Conservation (phyloP, 2,329 filamentous ascomycete genomes). For the Diplocarpon rosae region DNA sequence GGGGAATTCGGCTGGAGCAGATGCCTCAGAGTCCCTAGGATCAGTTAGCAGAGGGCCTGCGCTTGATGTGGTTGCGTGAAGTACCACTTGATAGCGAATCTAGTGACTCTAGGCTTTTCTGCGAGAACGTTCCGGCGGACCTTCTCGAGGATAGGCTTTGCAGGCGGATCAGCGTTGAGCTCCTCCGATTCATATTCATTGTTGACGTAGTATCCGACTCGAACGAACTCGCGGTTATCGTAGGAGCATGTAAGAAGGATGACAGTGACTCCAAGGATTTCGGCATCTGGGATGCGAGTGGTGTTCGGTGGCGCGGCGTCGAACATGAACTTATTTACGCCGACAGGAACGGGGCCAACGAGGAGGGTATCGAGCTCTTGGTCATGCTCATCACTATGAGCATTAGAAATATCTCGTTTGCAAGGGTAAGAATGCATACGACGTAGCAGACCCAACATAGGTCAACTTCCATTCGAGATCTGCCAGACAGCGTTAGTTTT, state of each 20-base stretch:
- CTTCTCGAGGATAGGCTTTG: slow-evolving; percentile 86
- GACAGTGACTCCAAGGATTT: slow-evolving; percentile 94
- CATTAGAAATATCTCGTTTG: slow-evolving; percentile 9
- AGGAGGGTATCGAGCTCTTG: slow-evolving; percentile 96
- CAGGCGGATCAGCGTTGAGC: slow-evolving; percentile 76
- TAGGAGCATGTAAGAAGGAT: slow-evolving; percentile 95
- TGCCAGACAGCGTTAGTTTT: slow-evolving; percentile 29
- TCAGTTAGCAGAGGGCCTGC: slow-evolving; percentile 18
- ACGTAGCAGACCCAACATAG: slow-evolving; percentile 96
- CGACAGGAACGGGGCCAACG: slow-evolving; percentile 92
- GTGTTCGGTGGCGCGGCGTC: slow-evolving; percentile 89
- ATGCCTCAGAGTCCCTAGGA: slow-evolving; percentile 88
- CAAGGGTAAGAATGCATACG: slow-evolving; percentile 43
- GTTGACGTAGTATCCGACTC: slow-evolving; percentile 98
- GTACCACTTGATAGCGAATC: slow-evolving; percentile 98
- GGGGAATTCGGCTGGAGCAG: slow-evolving; percentile 88
- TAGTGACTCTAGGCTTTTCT: slow-evolving; percentile 93
- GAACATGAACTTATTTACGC: slow-evolving; percentile 98
- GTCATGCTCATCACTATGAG: slow-evolving; percentile 58
- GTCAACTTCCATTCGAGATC: slow-evolving; percentile 99
- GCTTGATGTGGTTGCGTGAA: slow-evolving; percentile 23
- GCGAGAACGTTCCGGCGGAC: slow-evolving; percentile 86
- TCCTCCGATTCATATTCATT: slow-evolving; percentile 96
- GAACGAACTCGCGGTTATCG: slow-evolving; percentile 91
- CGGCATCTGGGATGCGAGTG: slow-evolving; percentile 80